A percentile compares a stretch with the other conserved stretches of the same genome.
phyloP scores from a whole-genome alignment of 73 alveolate species.

The Tetrahymena borealis region DNA sequence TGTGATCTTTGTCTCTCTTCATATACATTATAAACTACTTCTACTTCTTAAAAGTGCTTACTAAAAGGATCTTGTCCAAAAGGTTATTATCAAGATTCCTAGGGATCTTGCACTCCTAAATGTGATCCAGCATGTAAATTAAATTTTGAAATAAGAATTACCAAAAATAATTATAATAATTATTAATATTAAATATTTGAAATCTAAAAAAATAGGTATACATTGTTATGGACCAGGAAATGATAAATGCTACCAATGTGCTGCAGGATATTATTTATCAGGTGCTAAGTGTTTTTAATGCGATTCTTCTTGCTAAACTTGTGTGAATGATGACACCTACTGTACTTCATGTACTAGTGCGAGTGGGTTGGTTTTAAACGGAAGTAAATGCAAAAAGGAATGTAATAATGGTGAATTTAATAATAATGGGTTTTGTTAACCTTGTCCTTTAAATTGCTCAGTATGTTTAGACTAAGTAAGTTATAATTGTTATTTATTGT shows the following conservation, averaged over 20 bases:
- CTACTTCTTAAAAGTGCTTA: too few species aligned
- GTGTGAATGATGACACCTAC: background rate
- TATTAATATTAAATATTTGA: too few species aligned
- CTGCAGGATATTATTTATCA: background rate
- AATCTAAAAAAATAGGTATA: too few species aligned
- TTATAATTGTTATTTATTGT: background rate
- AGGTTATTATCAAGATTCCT: too few species aligned
- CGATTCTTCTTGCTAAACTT: background rate
- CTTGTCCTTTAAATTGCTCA: background rate
- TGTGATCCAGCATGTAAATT: too few species aligned
- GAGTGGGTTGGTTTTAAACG: background rate
- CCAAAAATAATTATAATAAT: too few species aligned
- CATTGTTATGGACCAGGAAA: background rate
- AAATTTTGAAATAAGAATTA: too few species aligned
- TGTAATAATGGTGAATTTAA: background rate
- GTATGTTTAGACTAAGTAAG: background rate
- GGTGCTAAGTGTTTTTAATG: background rate
- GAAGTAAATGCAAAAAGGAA: background rate
- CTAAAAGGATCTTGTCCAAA: too few species aligned
- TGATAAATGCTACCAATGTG: background rate
- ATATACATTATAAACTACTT: too few species aligned
- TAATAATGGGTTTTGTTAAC: background rate
- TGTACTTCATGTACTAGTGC: background rate
- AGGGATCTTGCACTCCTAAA: too few species aligned
- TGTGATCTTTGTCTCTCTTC: too few species aligned